These are phyloP conservation scores for Sphagnum magellanicum DNA, from an alignment of 228 moss, liverwort and hornwort genomes.

Conservation along the genomic window DNA sequence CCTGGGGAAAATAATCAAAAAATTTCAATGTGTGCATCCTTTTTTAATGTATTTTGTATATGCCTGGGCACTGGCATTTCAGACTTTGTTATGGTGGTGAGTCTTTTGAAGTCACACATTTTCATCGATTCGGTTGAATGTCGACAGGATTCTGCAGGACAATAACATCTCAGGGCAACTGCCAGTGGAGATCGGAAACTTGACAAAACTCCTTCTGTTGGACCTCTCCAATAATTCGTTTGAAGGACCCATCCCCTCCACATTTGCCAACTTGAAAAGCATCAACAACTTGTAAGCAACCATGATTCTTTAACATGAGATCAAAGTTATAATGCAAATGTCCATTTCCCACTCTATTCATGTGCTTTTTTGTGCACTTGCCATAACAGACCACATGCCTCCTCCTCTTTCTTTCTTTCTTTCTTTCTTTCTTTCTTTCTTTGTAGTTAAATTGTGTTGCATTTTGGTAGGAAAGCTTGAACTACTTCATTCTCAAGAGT, in stretches of 20 bases:
- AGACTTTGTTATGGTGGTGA: too few species aligned
- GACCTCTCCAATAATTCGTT: conserved; percentile 48
- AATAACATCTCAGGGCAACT: conserved; percentile 43
- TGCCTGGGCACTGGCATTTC: too few species aligned
- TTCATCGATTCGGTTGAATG: too few species aligned
- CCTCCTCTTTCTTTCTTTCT: background rate
- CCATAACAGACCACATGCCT: background rate
- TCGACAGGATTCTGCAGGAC: conserved; percentile 39
- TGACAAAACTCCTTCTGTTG: conserved; percentile 34
- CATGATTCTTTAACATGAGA: too few species aligned
- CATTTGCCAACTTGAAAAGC: conserved; percentile 33
- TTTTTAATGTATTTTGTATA: too few species aligned
- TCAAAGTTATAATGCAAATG: background rate
- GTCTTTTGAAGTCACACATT: too few species aligned
- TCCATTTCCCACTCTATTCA: background rate
- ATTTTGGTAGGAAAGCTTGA: background rate
- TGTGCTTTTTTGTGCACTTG: background rate
- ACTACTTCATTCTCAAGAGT: background rate
- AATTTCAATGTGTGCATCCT: too few species aligned
- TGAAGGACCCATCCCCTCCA: conserved; percentile 34
- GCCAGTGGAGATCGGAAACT: conserved; percentile 40
- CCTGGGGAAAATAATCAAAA: too few species aligned
- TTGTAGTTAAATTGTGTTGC: background rate
- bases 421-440: background rate
- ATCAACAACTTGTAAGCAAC: conserved; percentile 39